A percentile compares a stretch with the other conserved stretches of the same genome.
Conservation (phyloP, 2,329 filamentous ascomycete species). For the Aspergillus sojae region DNA sequence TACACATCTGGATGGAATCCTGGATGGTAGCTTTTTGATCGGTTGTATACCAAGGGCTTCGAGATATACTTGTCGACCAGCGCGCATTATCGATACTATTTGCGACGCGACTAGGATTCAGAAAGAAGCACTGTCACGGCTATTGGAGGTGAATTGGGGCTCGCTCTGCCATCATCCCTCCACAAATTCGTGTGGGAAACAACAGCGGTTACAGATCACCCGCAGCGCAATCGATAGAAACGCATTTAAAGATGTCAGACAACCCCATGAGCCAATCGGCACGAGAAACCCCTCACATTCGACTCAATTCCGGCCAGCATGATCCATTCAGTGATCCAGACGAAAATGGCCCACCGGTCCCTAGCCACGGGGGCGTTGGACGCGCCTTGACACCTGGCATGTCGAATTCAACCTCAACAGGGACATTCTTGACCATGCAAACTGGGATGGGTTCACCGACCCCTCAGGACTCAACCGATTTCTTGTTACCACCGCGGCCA, state of each 20-base stretch:
- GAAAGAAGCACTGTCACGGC: not conserved
- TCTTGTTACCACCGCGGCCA: conserved; percentile 46
- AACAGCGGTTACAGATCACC: not conserved
- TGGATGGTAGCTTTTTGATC: not conserved
- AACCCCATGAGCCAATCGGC: not conserved
- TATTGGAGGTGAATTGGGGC: not conserved
- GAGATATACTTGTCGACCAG: not conserved
- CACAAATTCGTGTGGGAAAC: not conserved
- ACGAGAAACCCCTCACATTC: conserved; percentile 58
- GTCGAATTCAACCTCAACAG: conserved; percentile 26
- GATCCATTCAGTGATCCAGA: conserved; percentile 50
- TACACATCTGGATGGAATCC: not conserved
- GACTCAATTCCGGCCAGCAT: conserved; percentile 63
- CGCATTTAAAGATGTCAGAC: not conserved
- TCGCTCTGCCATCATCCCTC: not conserved
- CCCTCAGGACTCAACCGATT: conserved; percentile 48
- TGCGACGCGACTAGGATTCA: not conserved
- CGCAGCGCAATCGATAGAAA: not conserved
- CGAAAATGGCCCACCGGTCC: conserved; percentile 28
- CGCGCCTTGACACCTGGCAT: conserved; percentile 25
- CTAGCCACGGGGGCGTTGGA: conserved; percentile 24
- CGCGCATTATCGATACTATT: not conserved
- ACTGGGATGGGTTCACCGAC: conserved; percentile 47
- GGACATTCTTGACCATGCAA: conserved; percentile 43
- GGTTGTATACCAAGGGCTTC: not conserved